A percentile compares a stretch with the other conserved stretches of the same genome.
Conservation (phyloP, 2,329 filamentous ascomycete genomes). For the Hypoxylon sp. region DNA sequence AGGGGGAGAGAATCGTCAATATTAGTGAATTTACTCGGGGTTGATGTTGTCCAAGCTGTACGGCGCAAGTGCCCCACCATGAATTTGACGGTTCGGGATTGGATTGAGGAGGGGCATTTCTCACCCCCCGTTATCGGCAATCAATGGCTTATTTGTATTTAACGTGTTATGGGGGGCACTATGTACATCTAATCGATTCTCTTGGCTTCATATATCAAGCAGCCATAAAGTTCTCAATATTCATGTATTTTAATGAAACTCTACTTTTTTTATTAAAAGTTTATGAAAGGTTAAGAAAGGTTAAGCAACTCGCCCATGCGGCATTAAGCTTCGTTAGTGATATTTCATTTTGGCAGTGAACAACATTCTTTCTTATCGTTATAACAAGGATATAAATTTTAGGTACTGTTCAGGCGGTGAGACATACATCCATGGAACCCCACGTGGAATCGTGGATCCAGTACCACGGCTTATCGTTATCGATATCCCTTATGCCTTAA, state of each 20-base stretch:
- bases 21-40: constrained; percentile 10
- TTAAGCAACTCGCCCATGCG: neutral
- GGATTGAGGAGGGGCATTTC: constrained; percentile 8
- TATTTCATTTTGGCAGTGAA: neutral
- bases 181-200: neutral
- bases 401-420: constrained; percentile 16
- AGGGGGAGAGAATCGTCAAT: neutral
- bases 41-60: constrained; percentile 12
- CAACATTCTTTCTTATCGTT: neutral
- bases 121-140: neutral
- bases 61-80: constrained; percentile 12
- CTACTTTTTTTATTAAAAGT: neutral
- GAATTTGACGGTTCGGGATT: constrained; percentile 9
- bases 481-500: constrained; percentile 19
- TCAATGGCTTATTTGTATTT: neutral
- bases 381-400: constrained; percentile 8
- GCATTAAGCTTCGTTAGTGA: neutral
- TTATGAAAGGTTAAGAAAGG: no score
- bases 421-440: constrained; percentile 1
- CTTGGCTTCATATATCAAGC: neutral
- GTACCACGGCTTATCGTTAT: constrained; percentile 19
- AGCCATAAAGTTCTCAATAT: neutral
- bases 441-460: constrained; percentile 18
- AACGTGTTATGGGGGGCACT: neutral
- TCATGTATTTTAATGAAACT: neutral